A percentile compares a stretch with the other conserved stretches of the same genome.
Conservation (phyloP, 371 early-diverging fungal species). For the Capillidium heterosporum region DNA sequence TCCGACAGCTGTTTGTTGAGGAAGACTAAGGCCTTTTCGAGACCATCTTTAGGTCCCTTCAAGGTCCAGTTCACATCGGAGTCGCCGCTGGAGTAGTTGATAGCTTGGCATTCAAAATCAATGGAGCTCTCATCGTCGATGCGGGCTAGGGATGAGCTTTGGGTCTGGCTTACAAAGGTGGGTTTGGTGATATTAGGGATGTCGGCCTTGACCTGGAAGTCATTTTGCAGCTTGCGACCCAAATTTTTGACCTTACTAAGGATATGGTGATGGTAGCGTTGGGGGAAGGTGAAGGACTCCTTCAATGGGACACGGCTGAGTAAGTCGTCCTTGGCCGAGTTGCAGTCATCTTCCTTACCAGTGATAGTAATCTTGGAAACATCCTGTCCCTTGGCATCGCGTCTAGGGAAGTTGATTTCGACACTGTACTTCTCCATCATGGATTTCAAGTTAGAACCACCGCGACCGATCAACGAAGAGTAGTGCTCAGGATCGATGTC, state of each 20-base stretch:
- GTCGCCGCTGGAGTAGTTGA: constrained; percentile 16
- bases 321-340: constrained; percentile 21
- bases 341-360: constrained; percentile 36
- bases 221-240: constrained; percentile 22
- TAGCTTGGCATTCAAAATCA: constrained; percentile 11
- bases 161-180: constrained; percentile 7
- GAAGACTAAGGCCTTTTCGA: constrained; percentile 17
- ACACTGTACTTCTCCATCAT: constrained; percentile 30
- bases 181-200: constrained; percentile 9
- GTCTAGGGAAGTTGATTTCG: constrained; percentile 31
- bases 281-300: constrained; percentile 17
- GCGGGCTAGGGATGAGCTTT: constrained; percentile 10
- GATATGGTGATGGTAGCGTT: constrained; percentile 21
- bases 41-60: constrained; percentile 19
- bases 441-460: constrained; percentile 30
- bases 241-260: constrained; percentile 20
- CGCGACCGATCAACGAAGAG: constrained; percentile 39
- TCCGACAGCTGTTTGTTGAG: constrained; percentile 14
- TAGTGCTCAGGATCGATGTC: constrained; percentile 27
- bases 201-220: constrained; percentile 29
- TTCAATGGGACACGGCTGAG: background rate
- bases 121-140: constrained; percentile 17
- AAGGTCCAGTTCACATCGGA: constrained; percentile 19
- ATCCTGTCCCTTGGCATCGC: constrained; percentile 10
- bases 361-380: constrained; percentile 24